Conservation (phyloP, 352 stramenopile species). For the Pythium utonaiense region DNA sequence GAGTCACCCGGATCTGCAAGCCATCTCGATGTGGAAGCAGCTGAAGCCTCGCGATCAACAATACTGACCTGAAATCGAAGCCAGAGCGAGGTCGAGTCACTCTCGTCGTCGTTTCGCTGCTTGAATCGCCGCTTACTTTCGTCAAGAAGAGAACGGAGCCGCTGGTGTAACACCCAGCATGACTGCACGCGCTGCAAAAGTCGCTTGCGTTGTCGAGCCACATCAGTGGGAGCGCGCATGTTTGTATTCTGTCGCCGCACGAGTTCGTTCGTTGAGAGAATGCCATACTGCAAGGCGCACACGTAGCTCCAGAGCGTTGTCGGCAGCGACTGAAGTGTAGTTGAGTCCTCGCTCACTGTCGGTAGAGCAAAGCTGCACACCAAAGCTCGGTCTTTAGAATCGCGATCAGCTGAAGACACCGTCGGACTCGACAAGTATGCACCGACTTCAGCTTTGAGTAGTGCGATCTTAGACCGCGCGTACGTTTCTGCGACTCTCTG, state of each 20-base stretch:
- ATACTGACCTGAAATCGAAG: conserved; percentile 19
- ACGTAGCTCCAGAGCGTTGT: conserved; percentile 19
- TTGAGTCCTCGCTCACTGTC: conserved; percentile 13
- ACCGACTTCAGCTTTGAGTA: conserved; percentile 1
- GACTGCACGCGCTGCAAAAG: conserved; percentile 30
- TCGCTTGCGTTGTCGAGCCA: conserved; percentile 9
- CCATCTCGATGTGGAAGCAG: too few relatives aligned
- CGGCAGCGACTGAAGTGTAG: conserved; percentile 1
- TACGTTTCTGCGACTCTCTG: not conserved
- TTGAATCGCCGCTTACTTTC: conserved; percentile 25
- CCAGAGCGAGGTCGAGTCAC: not conserved
- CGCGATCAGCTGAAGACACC: not conserved
- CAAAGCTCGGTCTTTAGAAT: conserved; percentile 34
- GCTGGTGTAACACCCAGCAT: conserved; percentile 46
- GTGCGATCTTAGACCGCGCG: conserved; percentile 7
- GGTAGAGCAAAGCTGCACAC: conserved; percentile 47
- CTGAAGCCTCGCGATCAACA: conserved; percentile 8
- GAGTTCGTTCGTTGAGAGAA: conserved; percentile 15
- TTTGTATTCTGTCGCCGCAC: not conserved
- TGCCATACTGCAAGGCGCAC: conserved; percentile 13
- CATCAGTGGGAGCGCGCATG: not conserved
- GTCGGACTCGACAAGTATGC: not conserved
- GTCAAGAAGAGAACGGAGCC: conserved; percentile 34
- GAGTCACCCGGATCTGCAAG: too few relatives aligned
- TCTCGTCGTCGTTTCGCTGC: not conserved